Percentiles rank a stretch among this genome's conserved stretches.
phyloP scores from a whole-genome alignment of 2,329 filamentous ascomycete species.

The Pseudogymnoascus sp. region DNA sequence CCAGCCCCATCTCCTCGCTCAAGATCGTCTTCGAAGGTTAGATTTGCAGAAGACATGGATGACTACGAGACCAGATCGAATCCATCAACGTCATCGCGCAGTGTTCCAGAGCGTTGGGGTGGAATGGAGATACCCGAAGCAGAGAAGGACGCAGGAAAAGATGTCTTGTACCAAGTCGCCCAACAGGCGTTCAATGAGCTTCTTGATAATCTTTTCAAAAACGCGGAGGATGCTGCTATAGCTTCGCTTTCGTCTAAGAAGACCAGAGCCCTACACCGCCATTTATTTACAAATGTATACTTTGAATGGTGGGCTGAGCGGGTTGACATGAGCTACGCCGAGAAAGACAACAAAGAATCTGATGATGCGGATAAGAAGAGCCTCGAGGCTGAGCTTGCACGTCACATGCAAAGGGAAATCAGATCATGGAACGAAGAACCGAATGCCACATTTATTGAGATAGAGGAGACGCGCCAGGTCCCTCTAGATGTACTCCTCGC shows the following conservation, averaged over 20 bases:
- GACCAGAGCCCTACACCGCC: slow-evolving; percentile 51
- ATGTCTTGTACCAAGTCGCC: slow-evolving; percentile 85
- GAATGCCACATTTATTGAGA: slow-evolving; percentile 21
- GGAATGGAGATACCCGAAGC: slow-evolving; percentile 73
- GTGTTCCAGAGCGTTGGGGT: slow-evolving; percentile 67
- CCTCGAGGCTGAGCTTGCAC: background rate
- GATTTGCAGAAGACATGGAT: slow-evolving; percentile 65
- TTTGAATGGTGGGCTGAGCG: slow-evolving; percentile 28
- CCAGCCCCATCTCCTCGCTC: slow-evolving; percentile 51
- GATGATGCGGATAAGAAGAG: background rate
- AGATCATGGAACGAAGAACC: slow-evolving; percentile 15
- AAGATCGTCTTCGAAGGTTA: slow-evolving; percentile 71
- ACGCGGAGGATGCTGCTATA: slow-evolving; percentile 69
- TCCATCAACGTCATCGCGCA: slow-evolving; percentile 64
- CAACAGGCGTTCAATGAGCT: slow-evolving; percentile 92
- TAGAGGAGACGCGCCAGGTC: slow-evolving; percentile 25
- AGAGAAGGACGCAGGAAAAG: slow-evolving; percentile 64
- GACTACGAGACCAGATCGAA: slow-evolving; percentile 68
- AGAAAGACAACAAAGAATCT: background rate
- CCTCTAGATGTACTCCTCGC: slow-evolving; percentile 25
- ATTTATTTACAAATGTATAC: slow-evolving; percentile 40
- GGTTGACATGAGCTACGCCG: background rate
- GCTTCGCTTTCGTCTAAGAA: slow-evolving; percentile 57
- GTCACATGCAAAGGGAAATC: background rate
- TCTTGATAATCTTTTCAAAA: slow-evolving; percentile 77